Evolutionary conservation across 73 alveolate genomes (phyloP).

Genomic region (Paramecium sexaurelia): DNA sequence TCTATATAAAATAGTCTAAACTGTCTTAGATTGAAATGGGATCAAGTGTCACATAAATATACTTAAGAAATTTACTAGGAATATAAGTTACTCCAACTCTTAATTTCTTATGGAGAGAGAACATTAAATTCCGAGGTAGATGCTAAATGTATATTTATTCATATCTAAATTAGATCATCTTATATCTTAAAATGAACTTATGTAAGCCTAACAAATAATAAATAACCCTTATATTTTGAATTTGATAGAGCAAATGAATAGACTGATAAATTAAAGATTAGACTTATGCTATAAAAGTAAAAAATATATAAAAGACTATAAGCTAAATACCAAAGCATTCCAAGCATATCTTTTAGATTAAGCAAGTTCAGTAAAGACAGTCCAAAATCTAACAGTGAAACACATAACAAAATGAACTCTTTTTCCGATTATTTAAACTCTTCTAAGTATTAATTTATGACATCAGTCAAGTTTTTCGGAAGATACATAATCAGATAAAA

Average conservation of each 20-base stretch:
- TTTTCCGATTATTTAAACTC: constrained; percentile 13
- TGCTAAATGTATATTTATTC: not conserved
- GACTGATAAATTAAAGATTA: not conserved
- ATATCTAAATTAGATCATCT: not conserved
- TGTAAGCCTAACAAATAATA: not conserved
- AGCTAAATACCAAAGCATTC: not conserved
- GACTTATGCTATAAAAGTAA: not conserved
- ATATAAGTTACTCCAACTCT: not conserved
- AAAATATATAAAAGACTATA: not conserved
- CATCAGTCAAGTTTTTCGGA: not conserved
- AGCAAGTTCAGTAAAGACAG: not conserved
- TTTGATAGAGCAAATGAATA: constrained; percentile 6
- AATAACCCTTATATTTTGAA: not conserved
- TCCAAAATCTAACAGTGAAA: not conserved
- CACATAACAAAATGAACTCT: not conserved
- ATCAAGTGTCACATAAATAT: not conserved
- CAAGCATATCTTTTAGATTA: constrained; percentile 8
- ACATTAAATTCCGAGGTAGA: not conserved
- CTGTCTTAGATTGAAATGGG: not conserved
- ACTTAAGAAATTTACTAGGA: not conserved
- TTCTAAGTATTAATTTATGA: not conserved
- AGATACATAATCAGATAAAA: not conserved
- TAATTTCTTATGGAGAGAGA: constrained; percentile 16
- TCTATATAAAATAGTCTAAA: not conserved
- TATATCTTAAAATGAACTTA: constrained; percentile 2